Base-by-base conservation (phyloP, 352 stramenopile species). In the Phytophthora kernoviae region DNA sequence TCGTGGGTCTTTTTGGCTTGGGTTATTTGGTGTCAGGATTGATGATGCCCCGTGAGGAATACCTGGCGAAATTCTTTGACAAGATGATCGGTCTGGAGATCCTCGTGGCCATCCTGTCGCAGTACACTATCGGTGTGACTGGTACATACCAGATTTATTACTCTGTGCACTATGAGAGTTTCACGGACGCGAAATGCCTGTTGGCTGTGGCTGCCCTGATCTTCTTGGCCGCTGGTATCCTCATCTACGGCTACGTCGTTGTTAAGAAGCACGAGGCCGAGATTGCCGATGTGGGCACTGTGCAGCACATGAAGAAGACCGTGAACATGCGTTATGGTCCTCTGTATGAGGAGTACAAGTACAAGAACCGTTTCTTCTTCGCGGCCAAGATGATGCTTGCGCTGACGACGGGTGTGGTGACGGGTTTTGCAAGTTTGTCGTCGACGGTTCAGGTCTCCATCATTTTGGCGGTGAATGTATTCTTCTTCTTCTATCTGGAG, bases 281-380 rank as follows among this genome's bases (percentile, higher is more conserved):
- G 10, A 72, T 95, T 24, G 68, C 70, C 3, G 86, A 95, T 54
- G 79, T 95, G n/a, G 84, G 84, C 21, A 92, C 80, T 0, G 64
- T 81, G 18, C 66, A 83, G 50, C 86, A 95, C 60, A 54, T 91
- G 53, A 89, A 95, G 64, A 95, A 95, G 65, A 70, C 77, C 15
- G 81, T 93, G 2, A 90, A 88, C 73, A 81, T 84, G 66, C 84
- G 86, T 11, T 93, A 92, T 55, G 86, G 84, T 2, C 75, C 83
- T 44, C 68, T 95, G 46, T 95, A 95, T 62, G 86, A 95, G 51
- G 84, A 95, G 70, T 93, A 93, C 77, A 93, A 90, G 70, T 95
- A 79, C 72, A 87, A 91, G 68, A 87, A 90, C 65, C 86, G 84
- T 32, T 93, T 80, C 72, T 95, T 93, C 69, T 95, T 95, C 39